Base-by-base conservation (phyloP, 495 filamentous ascomycete species). In the Penicillium verhagenii region DNA sequence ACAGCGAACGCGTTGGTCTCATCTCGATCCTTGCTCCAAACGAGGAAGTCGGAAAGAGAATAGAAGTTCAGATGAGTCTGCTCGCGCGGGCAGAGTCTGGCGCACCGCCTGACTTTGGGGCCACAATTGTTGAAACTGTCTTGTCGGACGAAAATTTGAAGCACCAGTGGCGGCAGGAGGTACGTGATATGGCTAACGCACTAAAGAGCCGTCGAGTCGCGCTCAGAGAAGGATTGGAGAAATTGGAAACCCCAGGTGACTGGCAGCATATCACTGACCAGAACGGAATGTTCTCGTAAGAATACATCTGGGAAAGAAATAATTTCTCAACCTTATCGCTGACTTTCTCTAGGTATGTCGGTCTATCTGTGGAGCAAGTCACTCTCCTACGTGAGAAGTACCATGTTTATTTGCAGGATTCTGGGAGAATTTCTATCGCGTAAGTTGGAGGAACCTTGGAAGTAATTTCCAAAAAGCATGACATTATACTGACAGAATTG, bases 211-310 rank as follows among this genome's bases (percentile, higher is more conserved):
- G 58, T 39, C 49, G 58, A 31, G 1, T 18, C 18, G 31, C 35
- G 16, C 46, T 61, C 0, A 61, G 54, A 13, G 40, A 51, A 9
- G 35, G 2, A 6, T 37, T 61, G 40, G 58, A 57, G 50, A 39
- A 47, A 3, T 43, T 61, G 50, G 40, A 31, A 23, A 61, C 58
- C 11, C 58, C 58, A 18, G 58, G 58, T 6, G 25, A 50, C 13
- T 61, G 58, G 58, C 18, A 20, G 18, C 50, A 57, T 43, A 46
- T 61, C 29, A 61, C 58, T 29, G 50, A 61, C 0, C 58, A 61
- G 50, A 57, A 51, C 21, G 58, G 58, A 14, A 61, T 61, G 58
- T 61, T 61, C 29, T 61, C 58, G 58, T 61, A 28, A 52, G 58
- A 48, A 26, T 2, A 20, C 29, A 42, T 7, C 23, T 29, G 7